A percentile compares a stretch with the other conserved stretches of the same genome.
phyloP scores from a whole-genome alignment of 2,329 filamentous ascomycete genomes.

The Penicillium expansum region DNA sequence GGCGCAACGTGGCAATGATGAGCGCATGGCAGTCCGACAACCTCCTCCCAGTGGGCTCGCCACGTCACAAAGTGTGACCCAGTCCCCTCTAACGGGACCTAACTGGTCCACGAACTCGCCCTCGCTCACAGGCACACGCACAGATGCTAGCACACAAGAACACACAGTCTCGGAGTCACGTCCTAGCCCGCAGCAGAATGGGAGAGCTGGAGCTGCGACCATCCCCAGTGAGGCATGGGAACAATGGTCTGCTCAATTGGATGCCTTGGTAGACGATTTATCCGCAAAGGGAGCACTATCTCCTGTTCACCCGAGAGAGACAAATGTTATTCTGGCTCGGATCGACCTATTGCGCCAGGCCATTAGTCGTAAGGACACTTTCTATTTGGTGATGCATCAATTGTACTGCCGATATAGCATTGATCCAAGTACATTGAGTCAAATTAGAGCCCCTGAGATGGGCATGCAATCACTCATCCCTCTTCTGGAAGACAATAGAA shows the following conservation, averaged over 20 bases:
- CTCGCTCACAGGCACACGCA: neutral
- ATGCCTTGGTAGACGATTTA: neutral
- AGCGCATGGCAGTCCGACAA: conserved; percentile 4
- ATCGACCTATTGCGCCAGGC: conserved; percentile 58
- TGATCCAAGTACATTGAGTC: conserved; percentile 23
- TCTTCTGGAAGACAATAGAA: conserved; percentile 9
- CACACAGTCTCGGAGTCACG: neutral
- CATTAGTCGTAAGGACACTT: conserved; percentile 54
- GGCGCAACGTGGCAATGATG: neutral
- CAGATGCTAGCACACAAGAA: neutral
- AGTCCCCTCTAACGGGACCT: neutral
- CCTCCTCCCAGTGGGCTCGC: neutral
- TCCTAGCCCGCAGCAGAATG: neutral
- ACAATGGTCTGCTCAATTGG: conserved; percentile 7
- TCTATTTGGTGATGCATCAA: conserved; percentile 66
- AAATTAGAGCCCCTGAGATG: conserved; percentile 23
- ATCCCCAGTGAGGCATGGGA: conserved; percentile 9
- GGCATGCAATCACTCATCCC: neutral
- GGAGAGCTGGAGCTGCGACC: neutral
- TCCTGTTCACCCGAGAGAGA: neutral
- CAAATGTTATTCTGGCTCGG: conserved; percentile 35
- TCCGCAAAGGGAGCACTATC: neutral
- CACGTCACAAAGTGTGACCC: neutral
- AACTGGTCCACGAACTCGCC: neutral
- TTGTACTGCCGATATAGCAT: conserved; percentile 59